These are phyloP conservation scores for Daphne laureola DNA, from an alignment of 441 rosid species.

Conservation along the genomic window DNA sequence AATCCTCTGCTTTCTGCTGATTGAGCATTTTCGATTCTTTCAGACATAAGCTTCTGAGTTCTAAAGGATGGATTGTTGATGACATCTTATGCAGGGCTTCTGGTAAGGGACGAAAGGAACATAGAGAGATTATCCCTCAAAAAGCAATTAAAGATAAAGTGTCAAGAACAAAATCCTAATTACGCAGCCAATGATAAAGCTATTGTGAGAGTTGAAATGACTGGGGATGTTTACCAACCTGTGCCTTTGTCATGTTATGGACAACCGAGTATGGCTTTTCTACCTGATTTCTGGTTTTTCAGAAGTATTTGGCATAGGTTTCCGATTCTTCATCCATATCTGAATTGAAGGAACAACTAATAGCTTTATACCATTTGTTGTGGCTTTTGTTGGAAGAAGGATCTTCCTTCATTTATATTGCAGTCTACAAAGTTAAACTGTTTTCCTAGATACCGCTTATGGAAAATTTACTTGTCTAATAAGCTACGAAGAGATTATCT, in stretches of 20 bases:
- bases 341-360: neutral
- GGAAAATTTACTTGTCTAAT: too few species aligned
- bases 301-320: neutral
- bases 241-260: slow-evolving; percentile 32
- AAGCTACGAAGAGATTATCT: too few species aligned
- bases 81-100: slow-evolving; percentile 41
- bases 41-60: slow-evolving; percentile 8
- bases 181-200: slow-evolving; percentile 43
- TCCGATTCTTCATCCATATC: neutral
- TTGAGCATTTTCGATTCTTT: neutral
- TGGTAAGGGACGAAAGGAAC: slow-evolving; percentile 44
- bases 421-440: too few species aligned
- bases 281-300: slow-evolving; percentile 3
- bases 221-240: slow-evolving; percentile 37
- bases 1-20: slow-evolving; percentile 1
- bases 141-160: slow-evolving; percentile 89
- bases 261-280: slow-evolving; percentile 36
- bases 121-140: slow-evolving; percentile 68
- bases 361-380: neutral
- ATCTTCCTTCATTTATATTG: too few species aligned
- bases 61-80: slow-evolving; percentile 4
- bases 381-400: neutral
- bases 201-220: slow-evolving; percentile 38
- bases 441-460: too few species aligned
- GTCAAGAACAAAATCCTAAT: slow-evolving; percentile 69